phyloP scores from a whole-genome alignment of 805 yeast species.

The Lipomyces chichibuensis region DNA sequence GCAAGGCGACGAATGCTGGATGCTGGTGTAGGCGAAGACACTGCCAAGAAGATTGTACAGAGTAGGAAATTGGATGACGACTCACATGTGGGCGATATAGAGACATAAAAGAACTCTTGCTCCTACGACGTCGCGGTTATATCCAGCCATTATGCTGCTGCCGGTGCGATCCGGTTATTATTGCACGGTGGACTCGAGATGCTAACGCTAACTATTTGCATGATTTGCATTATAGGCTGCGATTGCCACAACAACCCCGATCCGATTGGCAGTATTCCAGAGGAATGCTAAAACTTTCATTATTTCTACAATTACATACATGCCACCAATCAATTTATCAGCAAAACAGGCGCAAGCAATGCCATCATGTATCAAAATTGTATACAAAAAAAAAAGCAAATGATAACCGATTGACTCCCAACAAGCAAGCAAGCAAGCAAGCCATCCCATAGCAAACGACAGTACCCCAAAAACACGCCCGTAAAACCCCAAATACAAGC shows the following conservation, averaged over 20 bases:
- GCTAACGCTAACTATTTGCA: too few species aligned
- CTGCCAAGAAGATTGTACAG: conserved; percentile 12
- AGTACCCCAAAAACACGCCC: background rate
- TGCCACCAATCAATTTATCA: background rate
- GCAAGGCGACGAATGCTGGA: conserved; percentile 20
- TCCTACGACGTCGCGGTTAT: background rate
- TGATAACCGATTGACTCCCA: background rate
- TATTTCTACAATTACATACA: background rate
- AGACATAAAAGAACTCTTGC: background rate
- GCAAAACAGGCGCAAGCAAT: background rate
- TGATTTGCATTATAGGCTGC: too few species aligned
- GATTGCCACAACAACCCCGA: too few species aligned
- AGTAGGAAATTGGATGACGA: background rate
- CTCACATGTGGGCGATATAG: background rate
- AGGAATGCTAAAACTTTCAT: background rate
- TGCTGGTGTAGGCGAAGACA: conserved; percentile 14
- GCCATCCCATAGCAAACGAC: background rate
- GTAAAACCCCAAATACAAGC: background rate
- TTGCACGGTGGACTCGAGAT: too few species aligned
- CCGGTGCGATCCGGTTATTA: background rate
- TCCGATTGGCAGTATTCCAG: too few species aligned
- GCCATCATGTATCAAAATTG: background rate
- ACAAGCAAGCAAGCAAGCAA: background rate
- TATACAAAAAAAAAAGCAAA: background rate
- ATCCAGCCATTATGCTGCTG: background rate